Conservation (phyloP, 805 yeast species). For the Cyberlindnera sargentensis region DNA sequence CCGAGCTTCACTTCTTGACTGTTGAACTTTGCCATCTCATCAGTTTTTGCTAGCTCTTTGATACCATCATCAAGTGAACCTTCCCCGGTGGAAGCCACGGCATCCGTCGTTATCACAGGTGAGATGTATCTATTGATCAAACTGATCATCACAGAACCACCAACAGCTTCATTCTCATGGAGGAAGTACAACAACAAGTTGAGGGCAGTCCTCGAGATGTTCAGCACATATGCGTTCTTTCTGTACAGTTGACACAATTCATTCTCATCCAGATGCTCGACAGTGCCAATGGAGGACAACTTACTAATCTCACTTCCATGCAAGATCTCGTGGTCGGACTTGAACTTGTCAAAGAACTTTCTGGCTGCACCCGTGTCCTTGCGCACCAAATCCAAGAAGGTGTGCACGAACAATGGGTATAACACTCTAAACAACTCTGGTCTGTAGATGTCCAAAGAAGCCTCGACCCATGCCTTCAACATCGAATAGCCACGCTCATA, state of each 20-base stretch:
- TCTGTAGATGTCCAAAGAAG: constrained; percentile 84
- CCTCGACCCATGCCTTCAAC: constrained; percentile 82
- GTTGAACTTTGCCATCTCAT: constrained; percentile 55
- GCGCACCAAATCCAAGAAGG: constrained; percentile 70
- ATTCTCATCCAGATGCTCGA: constrained; percentile 79
- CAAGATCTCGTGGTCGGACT: constrained; percentile 61
- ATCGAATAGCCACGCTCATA: constrained; percentile 77
- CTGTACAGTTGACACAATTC: constrained; percentile 72
- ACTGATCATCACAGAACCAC: constrained; percentile 83
- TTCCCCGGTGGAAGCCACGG: constrained; percentile 27
- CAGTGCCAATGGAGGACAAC: constrained; percentile 66
- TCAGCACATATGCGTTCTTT: constrained; percentile 63
- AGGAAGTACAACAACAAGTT: constrained; percentile 78
- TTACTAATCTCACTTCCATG: constrained; percentile 75
- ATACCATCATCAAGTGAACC: constrained; percentile 35
- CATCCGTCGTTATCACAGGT: constrained; percentile 37
- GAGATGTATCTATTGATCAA: constrained; percentile 79
- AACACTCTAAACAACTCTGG: constrained; percentile 79
- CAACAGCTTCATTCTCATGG: constrained; percentile 87
- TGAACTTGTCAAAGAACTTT: constrained; percentile 66
- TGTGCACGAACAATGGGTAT: constrained; percentile 90
- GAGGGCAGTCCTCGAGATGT: constrained; percentile 76
- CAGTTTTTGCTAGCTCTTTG: constrained; percentile 24
- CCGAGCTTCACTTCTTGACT: constrained; percentile 75
- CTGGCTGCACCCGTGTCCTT: constrained; percentile 61